Evolutionary conservation across 441 rosid genomes (phyloP), one percentile per base, ranked within the genome.

Genomic region (Populus hybrid): DNA sequence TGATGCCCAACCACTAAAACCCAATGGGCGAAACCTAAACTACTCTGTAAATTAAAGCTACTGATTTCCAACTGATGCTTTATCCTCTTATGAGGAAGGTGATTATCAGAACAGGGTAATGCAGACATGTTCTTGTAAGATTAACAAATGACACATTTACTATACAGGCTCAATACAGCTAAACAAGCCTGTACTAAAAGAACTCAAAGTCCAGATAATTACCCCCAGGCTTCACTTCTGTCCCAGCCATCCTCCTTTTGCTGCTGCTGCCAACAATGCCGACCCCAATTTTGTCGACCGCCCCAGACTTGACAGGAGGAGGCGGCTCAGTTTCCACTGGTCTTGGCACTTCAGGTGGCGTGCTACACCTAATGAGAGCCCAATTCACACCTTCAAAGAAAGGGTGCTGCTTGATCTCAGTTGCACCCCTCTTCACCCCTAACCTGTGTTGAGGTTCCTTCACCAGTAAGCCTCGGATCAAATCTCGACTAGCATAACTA

Each of bases 161-260:
- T 40, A 40, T 11, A 12, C 50, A 40, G 50, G 50, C 50, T 40
- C 16, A 82, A 79, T 70, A 83, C 63, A 77, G 76, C 77, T 69
- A 30, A 38, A 68, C 79, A 67, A 78, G 71, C 80, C 77, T 73
- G 71, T 32, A 72, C 86, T 91, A 96, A 82, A 96, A 96, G 86
- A 96, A 96, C 90, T 96, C 99, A 9, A 95, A 95, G 88, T 95
- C 99, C 78, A 95, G 94, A 89, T 83, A 95, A 84, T 94, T 91
- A 86, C 97, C 97, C 21, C 89, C 97, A 21, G 98, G 78, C 84
- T 89, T 94, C 83, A 85, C 65, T 46, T 90, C 97, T 32, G 88
- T 82, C 66, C 89, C 89, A 40, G 85, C 82, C 77, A 88, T 84
- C 78, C 92, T 88, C 75, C 93, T 88, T 73, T 91, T 95, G 74